Evolutionary conservation across 2,329 filamentous ascomycete species (phyloP).

Genomic region (Thielaviopsis populi): DNA sequence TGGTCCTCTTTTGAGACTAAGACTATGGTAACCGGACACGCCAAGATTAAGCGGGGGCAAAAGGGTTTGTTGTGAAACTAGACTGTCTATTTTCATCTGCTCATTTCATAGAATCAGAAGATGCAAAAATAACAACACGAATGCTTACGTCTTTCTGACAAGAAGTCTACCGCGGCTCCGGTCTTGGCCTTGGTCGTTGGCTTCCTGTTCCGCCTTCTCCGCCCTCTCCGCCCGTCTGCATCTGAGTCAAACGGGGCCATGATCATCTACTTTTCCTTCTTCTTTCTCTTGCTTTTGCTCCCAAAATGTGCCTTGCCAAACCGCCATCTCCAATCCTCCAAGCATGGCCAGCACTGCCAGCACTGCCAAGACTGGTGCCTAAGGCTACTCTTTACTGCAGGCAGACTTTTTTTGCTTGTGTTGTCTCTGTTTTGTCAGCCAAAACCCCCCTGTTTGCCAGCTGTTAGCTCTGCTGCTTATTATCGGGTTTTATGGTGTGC

Average conservation of each 20-base stretch:
- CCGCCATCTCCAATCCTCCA: background rate
- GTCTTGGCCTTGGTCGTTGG: background rate
- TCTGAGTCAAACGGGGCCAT: background rate
- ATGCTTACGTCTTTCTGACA: background rate
- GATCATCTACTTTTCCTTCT: background rate
- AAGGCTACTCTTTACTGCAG: constrained; percentile 2
- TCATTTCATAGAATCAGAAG: background rate
- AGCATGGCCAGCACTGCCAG: background rate
- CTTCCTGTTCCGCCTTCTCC: background rate
- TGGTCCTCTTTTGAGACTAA: background rate
- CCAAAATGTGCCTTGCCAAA: background rate
- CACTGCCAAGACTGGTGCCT: constrained; percentile 1
- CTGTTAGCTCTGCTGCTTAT: background rate
- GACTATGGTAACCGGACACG: background rate
- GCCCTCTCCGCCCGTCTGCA: background rate
- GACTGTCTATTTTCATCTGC: background rate
- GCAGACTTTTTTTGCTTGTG: background rate
- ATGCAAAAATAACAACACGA: background rate
- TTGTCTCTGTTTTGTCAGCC: background rate
- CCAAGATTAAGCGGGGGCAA: background rate
- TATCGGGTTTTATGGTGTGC: background rate
- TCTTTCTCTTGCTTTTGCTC: background rate
- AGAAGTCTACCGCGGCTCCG: background rate
- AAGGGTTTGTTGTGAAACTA: background rate
- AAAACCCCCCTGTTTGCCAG: background rate